Conservation (phyloP, 1,284 basidiomycete species). For the Termitomyces sp. region DNA sequence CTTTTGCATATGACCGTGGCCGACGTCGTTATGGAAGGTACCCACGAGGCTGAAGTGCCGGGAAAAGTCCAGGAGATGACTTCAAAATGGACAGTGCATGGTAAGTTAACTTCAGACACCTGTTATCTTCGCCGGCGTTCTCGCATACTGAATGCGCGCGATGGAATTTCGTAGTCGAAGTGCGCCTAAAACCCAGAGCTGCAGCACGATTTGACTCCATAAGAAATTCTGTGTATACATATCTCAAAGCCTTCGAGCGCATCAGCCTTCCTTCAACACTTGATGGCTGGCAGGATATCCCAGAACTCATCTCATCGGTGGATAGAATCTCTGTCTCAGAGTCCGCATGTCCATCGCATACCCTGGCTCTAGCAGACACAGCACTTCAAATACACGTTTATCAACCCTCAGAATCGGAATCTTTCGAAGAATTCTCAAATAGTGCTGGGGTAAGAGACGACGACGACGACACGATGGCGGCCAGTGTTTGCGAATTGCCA, state of each 20-base stretch:
- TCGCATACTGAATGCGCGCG: constrained; percentile 2
- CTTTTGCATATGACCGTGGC: constrained; percentile 3
- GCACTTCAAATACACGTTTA: constrained; percentile 84
- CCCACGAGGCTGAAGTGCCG: constrained; percentile 8
- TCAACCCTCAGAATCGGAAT: constrained; percentile 65
- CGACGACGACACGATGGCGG: constrained; percentile 78
- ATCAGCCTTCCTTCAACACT: constrained; percentile 64
- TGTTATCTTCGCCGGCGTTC: neutral
- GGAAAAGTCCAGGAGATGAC: neutral
- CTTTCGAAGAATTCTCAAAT: constrained; percentile 76
- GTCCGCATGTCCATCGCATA: constrained; percentile 48
- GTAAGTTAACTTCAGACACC: constrained; percentile 13
- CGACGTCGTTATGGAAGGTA: constrained; percentile 19
- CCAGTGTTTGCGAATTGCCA: constrained; percentile 82
- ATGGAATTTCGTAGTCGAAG: constrained; percentile 63
- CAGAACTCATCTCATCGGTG: constrained; percentile 69
- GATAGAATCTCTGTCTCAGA: constrained; percentile 79
- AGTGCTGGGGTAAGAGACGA: constrained; percentile 53
- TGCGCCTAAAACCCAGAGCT: constrained; percentile 62
- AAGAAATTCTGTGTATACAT: constrained; percentile 55
- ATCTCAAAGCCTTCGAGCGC: constrained; percentile 54
- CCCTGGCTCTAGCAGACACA: constrained; percentile 54
- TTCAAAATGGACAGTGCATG: constrained; percentile 18
- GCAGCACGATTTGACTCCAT: constrained; percentile 72
- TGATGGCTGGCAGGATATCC: constrained; percentile 68